Evolutionary conservation across 2,329 filamentous ascomycete species (phyloP).

Genomic region (Neoascochyta sp.): DNA sequence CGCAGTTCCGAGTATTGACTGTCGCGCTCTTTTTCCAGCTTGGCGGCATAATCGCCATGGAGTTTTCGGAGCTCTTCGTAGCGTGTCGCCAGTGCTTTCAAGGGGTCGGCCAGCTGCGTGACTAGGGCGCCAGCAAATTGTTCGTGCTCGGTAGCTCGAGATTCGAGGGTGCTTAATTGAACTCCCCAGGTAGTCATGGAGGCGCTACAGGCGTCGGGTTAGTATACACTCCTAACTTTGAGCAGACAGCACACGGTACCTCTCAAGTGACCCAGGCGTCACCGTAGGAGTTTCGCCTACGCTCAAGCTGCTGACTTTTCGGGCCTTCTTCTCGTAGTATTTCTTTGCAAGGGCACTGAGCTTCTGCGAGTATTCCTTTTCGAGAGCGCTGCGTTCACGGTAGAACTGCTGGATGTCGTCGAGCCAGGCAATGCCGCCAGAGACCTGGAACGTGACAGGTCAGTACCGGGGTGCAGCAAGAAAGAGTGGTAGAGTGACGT

Average conservation of each 20-base stretch:
- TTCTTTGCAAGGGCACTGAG: constrained; percentile 86
- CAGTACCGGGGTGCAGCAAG: constrained; percentile 14
- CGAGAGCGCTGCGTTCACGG: constrained; percentile 86
- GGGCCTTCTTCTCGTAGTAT: constrained; percentile 95
- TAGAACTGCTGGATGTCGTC: constrained; percentile 98
- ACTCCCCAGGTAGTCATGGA: constrained; percentile 97
- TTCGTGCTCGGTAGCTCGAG: constrained; percentile 84
- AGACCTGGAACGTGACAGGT: constrained; percentile 51
- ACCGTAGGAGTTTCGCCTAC: constrained; percentile 90
- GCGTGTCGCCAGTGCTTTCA: constrained; percentile 68
- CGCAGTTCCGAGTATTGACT: constrained; percentile 76
- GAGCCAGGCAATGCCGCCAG: constrained; percentile 86
- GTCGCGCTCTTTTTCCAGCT: constrained; percentile 86
- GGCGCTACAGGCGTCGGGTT: constrained; percentile 56
- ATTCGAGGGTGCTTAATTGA: constrained; percentile 85
- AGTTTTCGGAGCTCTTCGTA: constrained; percentile 93
- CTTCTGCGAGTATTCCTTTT: constrained; percentile 94
- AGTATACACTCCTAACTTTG: constrained; percentile 11
- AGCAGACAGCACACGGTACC: constrained; percentile 45
- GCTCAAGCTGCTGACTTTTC: constrained; percentile 80
- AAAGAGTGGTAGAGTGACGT: constrained; percentile 25
- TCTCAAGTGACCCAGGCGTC: constrained; percentile 93
- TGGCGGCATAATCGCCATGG: constrained; percentile 82
- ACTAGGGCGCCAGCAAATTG: constrained; percentile 75
- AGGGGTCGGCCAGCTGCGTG: constrained; percentile 76